Conservation (phyloP, 805 yeast species). For the Scheffersomyces amazonensis region DNA sequence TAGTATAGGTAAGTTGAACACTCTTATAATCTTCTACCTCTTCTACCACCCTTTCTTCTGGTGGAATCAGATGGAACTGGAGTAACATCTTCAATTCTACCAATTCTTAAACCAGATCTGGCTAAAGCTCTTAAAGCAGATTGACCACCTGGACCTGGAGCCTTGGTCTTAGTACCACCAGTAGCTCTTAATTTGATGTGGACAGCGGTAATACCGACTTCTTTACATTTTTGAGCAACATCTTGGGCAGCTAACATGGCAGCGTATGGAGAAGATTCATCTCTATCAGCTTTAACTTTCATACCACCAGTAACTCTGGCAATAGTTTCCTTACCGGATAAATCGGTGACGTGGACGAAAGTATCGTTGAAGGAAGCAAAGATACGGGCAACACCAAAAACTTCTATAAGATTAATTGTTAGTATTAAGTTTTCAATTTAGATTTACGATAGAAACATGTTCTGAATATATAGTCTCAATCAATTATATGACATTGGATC, state of each 20-base stretch:
- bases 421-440: no score
- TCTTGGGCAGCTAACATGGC: constrained; percentile 99
- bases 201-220: constrained; percentile 99
- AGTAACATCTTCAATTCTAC: constrained; percentile 99
- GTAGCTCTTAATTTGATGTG: constrained; percentile 99
- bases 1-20: no score
- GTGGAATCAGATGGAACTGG: constrained; percentile 99
- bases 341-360: constrained; percentile 98
- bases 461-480: no score
- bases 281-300: constrained; percentile 99
- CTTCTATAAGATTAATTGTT: constrained; percentile 36
- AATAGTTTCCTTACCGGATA: constrained; percentile 99
- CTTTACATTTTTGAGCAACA: constrained; percentile 98
- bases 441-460: no score
- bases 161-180: constrained; percentile 99
- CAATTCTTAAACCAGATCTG: constrained; percentile 99
- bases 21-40: constrained; percentile 98
- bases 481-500: no score
- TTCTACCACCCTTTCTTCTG: constrained; percentile 99
- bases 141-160: constrained; percentile 99
- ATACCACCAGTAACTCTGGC: constrained; percentile 99
- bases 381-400: constrained; percentile 99
- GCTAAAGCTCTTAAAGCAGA: constrained; percentile 98
- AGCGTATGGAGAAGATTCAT: constrained; percentile 99
- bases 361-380: constrained; percentile 99